These are phyloP conservation scores for Lentinula sp. DNA, from an alignment of 768 basidiomycete species.

Conservation along the genomic window DNA sequence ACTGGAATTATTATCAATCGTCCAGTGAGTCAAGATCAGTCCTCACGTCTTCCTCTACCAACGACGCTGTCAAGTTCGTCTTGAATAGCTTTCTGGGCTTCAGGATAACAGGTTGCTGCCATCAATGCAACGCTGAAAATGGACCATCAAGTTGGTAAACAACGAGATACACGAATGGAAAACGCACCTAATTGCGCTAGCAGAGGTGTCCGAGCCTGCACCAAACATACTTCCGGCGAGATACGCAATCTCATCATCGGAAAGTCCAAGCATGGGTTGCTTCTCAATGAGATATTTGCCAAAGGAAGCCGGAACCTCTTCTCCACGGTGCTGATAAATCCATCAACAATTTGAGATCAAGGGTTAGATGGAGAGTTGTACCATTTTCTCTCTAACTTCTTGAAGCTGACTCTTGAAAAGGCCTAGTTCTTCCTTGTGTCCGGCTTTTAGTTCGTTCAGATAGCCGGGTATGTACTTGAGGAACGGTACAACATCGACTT, in stretches of 20 bases:
- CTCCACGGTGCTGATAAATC: slow-evolving; percentile 20
- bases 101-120: slow-evolving; percentile 51
- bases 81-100: slow-evolving; percentile 44
- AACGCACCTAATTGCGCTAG: slow-evolving; percentile 9
- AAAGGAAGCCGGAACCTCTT: slow-evolving; percentile 40
- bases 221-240: slow-evolving; percentile 62
- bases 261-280: slow-evolving; percentile 38
- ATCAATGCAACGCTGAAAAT: slow-evolving; percentile 35
- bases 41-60: slow-evolving; percentile 34
- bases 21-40: neutral
- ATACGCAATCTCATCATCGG: slow-evolving; percentile 54
- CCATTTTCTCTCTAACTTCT: slow-evolving; percentile 39
- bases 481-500: slow-evolving; percentile 41
- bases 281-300: slow-evolving; percentile 53
- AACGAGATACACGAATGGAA: slow-evolving; percentile 11
- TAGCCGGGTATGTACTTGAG: slow-evolving; percentile 39
- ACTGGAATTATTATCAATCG: neutral
- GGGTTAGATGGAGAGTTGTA: slow-evolving; percentile 15
- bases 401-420: slow-evolving; percentile 49
- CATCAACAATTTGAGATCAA: neutral
- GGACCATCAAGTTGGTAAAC: slow-evolving; percentile 17
- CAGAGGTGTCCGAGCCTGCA: slow-evolving; percentile 52
- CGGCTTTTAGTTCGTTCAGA: slow-evolving; percentile 46
- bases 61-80: slow-evolving; percentile 49
- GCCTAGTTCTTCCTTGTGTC: slow-evolving; percentile 48